Evolutionary conservation across 2,329 filamentous ascomycete genomes (phyloP), one percentile per base, ranked within the genome.

Genomic region (Sclerotinia sclerotiorum): DNA sequence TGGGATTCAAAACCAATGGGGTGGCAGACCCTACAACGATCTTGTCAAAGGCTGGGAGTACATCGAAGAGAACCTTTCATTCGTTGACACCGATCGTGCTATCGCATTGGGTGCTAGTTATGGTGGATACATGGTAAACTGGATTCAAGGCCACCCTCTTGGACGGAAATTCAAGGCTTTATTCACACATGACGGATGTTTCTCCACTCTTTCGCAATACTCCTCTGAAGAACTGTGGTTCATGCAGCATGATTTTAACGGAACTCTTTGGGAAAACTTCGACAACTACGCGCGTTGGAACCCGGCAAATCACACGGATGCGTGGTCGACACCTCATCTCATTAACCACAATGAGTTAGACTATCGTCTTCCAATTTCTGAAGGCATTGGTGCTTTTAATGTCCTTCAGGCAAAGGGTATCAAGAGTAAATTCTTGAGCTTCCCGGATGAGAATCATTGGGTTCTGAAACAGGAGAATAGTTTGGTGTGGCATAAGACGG

Each of bases 381-480:
- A 97, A 85, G 83, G 94, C 0, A 75, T 89, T 51, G 82, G 82
- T 0, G 84, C 85, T 8, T 89, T 88, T 75, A 87, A 89, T 6
- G 13, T 67, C 21, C 49, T 67, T n/a, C 86, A 90, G 77, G 81
- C 82, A 60, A 80, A 81, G 58, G 86, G 86, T 0, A 80, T 90
- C 1, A 83, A 86, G 64, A 87, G 84, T 73, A 82, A 85, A 72
- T 87, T 90, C 70, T 73, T 89, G 73, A 85, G 83, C 0, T 90
- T 90, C 74, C 86, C 87, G 0, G 87, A 90, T 77, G 88, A 91
- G 77, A 89, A 88, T 39, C 52, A 87, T 85, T 88, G 91, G 91
- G 93, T 97, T 8, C 76, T 95, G 64, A 95, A 96, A 77, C 90
- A 89, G 0, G 94, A 97, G 79, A 97, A 97, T 78, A 90, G 88